Conservation (phyloP, 2,329 filamentous ascomycete genomes). For the Ophiobolus disseminans region DNA sequence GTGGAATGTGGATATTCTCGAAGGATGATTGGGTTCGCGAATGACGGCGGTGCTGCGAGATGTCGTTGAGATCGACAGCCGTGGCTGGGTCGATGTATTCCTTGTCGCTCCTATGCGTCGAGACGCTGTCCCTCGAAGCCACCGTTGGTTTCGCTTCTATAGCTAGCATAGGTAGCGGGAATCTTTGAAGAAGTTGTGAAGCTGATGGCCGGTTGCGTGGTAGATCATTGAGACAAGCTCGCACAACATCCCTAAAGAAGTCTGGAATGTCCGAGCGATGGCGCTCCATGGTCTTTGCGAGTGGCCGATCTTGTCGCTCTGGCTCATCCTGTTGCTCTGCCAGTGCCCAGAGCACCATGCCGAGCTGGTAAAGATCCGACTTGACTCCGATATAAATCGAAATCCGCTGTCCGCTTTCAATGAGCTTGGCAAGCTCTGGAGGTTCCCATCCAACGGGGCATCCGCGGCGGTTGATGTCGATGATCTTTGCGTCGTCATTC, state of each 20-base stretch:
- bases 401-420: conserved; percentile 87
- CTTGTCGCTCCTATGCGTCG: conserved; percentile 53
- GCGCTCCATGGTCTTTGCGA: conserved; percentile 43
- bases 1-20: conserved; percentile 43
- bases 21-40: conserved; percentile 40
- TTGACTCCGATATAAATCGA: conserved; percentile 99
- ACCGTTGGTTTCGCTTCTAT: conserved; percentile 20
- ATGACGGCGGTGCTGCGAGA: conserved; percentile 41
- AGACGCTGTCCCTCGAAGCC: conserved; percentile 42
- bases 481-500: conserved; percentile 88
- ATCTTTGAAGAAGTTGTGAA: conserved; percentile 66
- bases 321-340: conserved; percentile 90
- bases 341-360: conserved; percentile 95
- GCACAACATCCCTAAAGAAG: conserved; percentile 80
- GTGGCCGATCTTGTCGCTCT: conserved; percentile 76
- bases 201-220: conserved; percentile 78
- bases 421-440: conserved; percentile 84
- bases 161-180: conserved; percentile 35
- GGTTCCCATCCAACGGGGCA: conserved; percentile 98
- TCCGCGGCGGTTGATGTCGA: conserved; percentile 97
- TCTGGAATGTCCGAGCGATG: conserved; percentile 66
- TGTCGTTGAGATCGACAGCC: conserved; percentile 54
- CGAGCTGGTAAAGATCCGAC: conserved; percentile 92
- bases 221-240: conserved; percentile 75
- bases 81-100: conserved; percentile 57